These are phyloP conservation scores for Trematosphaeria pertusa DNA, from an alignment of 2,329 filamentous ascomycete species.

Conservation along the genomic window DNA sequence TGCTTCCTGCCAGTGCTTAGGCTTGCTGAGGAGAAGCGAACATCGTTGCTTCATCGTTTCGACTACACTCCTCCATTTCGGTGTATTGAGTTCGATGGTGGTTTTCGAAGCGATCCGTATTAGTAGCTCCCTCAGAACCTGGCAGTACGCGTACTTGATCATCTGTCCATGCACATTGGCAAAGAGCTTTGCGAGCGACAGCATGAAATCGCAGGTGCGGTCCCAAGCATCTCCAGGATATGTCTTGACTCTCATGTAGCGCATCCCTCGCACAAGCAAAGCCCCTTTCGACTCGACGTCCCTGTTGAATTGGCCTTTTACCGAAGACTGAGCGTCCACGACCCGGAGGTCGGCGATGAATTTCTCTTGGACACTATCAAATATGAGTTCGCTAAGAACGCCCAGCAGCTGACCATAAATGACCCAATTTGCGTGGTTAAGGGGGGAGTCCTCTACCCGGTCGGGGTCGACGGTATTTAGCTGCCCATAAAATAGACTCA, in stretches of 20 bases:
- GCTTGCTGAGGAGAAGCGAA: conserved; percentile 85
- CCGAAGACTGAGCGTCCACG: conserved; percentile 75
- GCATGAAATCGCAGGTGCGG: conserved; percentile 87
- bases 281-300: conserved; percentile 84
- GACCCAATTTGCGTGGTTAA: conserved; percentile 94
- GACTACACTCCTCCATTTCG: conserved; percentile 87
- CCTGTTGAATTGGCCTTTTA: conserved; percentile 71
- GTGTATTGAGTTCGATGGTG: conserved; percentile 75
- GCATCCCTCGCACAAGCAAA: conserved; percentile 88
- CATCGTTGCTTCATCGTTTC: conserved; percentile 79
- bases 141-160: conserved; percentile 93
- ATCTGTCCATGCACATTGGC: conserved; percentile 83
- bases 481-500: conserved; percentile 96
- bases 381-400: conserved; percentile 95
- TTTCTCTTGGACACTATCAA: conserved; percentile 79
- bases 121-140: conserved; percentile 85
- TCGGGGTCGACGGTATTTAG: conserved; percentile 88
- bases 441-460: conserved; percentile 74
- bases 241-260: conserved; percentile 79
- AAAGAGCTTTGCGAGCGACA: conserved; percentile 81
- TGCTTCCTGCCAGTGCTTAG: conserved; percentile 87
- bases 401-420: conserved; percentile 91
- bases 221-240: conserved; percentile 79
- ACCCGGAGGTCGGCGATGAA: conserved; percentile 83
- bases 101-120: conserved; percentile 86